These are phyloP conservation scores for Nyctanthes arbortristis DNA, from an alignment of 257 asterid genomes.

Conservation along the genomic window DNA sequence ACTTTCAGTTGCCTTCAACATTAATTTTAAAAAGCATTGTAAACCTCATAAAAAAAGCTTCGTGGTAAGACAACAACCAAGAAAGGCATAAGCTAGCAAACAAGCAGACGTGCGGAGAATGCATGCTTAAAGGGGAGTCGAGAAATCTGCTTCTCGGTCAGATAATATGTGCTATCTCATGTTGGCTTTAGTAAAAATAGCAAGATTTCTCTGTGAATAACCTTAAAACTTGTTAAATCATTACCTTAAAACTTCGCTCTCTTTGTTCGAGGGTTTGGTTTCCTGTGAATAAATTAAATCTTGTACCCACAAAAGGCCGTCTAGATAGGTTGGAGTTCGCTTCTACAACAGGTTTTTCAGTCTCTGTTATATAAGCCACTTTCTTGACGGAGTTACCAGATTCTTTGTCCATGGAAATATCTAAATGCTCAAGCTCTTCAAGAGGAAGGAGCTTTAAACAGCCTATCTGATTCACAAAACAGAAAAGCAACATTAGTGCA, in stretches of 20 bases:
- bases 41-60: neutral
- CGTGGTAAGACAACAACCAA: neutral
- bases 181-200: neutral
- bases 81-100: neutral
- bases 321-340: slow-evolving; percentile 42
- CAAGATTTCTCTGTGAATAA: too few relatives aligned
- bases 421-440: slow-evolving; percentile 81
- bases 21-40: neutral
- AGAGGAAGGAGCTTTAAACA: slow-evolving; percentile 83
- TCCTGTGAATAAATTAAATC: slow-evolving; percentile 91
- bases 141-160: slow-evolving; percentile 1
- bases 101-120: slow-evolving; percentile 2
- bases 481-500: slow-evolving; percentile 14
- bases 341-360: slow-evolving; percentile 32
- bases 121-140: slow-evolving; percentile 4
- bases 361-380: slow-evolving; percentile 57
- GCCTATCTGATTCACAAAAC: slow-evolving; percentile 38
- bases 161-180: neutral
- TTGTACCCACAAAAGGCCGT: slow-evolving; percentile 42
- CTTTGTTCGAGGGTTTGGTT: slow-evolving; percentile 83
- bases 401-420: slow-evolving; percentile 51
- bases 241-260: slow-evolving; percentile 74
- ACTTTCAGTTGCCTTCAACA: slow-evolving; percentile 59
- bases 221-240: too few relatives aligned
- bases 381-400: slow-evolving; percentile 45